These are phyloP conservation scores for Brassica balearica DNA, from an alignment of 441 rosid species.

Conservation along the genomic window DNA sequence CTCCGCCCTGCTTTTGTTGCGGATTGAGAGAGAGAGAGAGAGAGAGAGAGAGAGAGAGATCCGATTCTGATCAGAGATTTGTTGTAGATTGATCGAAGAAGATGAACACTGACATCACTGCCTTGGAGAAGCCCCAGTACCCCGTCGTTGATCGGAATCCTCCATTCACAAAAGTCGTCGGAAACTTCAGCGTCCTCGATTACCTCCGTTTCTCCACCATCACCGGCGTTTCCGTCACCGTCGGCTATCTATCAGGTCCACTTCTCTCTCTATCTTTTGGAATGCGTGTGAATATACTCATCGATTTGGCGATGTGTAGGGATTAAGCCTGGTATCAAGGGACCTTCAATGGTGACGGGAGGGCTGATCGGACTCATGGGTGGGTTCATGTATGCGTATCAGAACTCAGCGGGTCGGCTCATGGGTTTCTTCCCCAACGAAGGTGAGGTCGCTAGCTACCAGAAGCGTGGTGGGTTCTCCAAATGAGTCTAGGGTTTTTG, in stretches of 20 bases:
- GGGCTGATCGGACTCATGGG: conserved; percentile 96
- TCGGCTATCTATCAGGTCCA: conserved; percentile 95
- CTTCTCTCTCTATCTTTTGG: background rate
- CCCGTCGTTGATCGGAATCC: conserved; percentile 86
- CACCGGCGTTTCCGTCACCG: conserved; percentile 94
- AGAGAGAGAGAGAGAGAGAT: background rate
- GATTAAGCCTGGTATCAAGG: conserved; percentile 81
- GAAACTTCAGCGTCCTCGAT: conserved; percentile 87
- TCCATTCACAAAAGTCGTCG: conserved; percentile 83
- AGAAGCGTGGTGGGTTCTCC: conserved; percentile 61
- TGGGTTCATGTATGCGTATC: conserved; percentile 99
- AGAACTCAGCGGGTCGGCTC: conserved; percentile 92
- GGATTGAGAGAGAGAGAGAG: background rate
- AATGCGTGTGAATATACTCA: background rate
- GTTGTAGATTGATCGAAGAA: conserved; percentile 38
- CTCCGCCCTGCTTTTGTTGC: conserved; percentile 4
- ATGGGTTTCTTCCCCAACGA: conserved; percentile 98
- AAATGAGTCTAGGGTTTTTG: conserved; percentile 29
- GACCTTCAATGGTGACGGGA: conserved; percentile 96
- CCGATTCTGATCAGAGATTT: background rate
- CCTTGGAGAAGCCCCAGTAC: conserved; percentile 71
- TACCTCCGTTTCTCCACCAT: conserved; percentile 90
- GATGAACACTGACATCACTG: conserved; percentile 85
- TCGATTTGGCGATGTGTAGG: conserved; percentile 45
- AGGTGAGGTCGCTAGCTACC: conserved; percentile 80